Conservation (phyloP, 75 land plant genomes). For the Ceratopteris richardii region DNA sequence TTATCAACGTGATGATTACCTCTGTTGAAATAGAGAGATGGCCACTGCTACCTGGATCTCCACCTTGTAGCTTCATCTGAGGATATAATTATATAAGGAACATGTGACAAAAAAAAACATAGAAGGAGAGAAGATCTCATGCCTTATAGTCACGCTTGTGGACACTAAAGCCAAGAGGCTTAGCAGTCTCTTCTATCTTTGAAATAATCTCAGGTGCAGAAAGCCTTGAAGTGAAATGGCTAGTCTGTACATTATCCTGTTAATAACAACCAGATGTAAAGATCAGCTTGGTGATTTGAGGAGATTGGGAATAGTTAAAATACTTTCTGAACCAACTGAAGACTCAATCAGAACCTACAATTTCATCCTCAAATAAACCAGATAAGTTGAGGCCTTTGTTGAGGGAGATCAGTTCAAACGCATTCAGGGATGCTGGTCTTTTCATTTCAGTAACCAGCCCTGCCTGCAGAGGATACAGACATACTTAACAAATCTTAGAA, state of each 20-base stretch:
- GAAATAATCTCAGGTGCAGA: conserved; percentile 37
- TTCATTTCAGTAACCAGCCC: conserved; percentile 19
- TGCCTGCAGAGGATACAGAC: conserved; percentile 34
- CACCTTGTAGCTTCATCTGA: conserved; percentile 68
- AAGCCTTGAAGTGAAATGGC: conserved; percentile 15
- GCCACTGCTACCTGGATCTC: conserved; percentile 68
- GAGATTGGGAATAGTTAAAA: no score
- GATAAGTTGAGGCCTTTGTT: conserved; percentile 51
- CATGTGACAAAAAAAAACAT: no score
- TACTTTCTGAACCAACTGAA: no score
- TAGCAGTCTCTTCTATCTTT: conserved; percentile 78
- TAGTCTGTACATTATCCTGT: conserved; percentile 1
- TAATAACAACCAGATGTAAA: no score
- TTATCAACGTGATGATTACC: conserved; percentile 43
- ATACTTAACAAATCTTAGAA: no score
- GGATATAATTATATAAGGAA: no score
- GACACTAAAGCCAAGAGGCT: conserved; percentile 63
- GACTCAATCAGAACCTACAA: conserved; percentile 8
- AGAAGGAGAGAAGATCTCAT: conserved; percentile 9
- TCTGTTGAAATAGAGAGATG: conserved; percentile 89
- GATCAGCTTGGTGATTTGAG: no score
- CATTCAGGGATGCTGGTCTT: conserved; percentile 48
- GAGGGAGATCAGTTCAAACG: conserved; percentile 60
- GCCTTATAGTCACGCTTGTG: conserved; percentile 37
- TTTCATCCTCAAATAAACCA: conserved; percentile 44